These are phyloP conservation scores for Fomitopsis betulina DNA, from an alignment of 1,284 basidiomycete species.

Conservation along the genomic window DNA sequence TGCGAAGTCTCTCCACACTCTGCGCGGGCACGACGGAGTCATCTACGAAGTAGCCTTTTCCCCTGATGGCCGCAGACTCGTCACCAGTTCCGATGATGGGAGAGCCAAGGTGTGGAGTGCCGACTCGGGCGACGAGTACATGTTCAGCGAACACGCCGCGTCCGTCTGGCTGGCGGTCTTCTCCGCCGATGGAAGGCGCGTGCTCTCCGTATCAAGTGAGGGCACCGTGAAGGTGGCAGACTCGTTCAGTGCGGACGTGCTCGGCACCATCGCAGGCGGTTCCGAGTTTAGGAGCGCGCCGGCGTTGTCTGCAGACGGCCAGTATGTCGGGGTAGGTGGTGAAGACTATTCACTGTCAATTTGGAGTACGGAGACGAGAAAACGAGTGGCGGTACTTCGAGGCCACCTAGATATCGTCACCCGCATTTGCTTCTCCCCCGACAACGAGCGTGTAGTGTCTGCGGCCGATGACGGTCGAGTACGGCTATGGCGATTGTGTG, in stretches of 20 bases:
- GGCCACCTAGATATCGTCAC: constrained; percentile 2
- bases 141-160: constrained; percentile 13
- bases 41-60: constrained; percentile 20
- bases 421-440: constrained; percentile 2
- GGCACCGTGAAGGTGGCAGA: constrained; percentile 11
- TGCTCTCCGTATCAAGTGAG: constrained; percentile 15
- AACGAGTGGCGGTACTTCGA: neutral
- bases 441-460: neutral
- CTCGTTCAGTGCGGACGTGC: constrained; percentile 14
- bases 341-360: neutral
- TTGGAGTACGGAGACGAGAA: constrained; percentile 1
- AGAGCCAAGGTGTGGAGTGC: constrained; percentile 16
- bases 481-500: neutral
- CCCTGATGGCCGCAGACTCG: constrained; percentile 17
- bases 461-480: constrained; percentile 1
- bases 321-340: neutral
- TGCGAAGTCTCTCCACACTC: neutral
- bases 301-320: constrained; percentile 7
- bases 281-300: constrained; percentile 12
- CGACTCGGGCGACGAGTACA: constrained; percentile 15
- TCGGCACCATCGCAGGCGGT: constrained; percentile 11
- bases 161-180: constrained; percentile 15
- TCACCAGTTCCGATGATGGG: constrained; percentile 21
- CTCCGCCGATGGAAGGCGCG: constrained; percentile 10
- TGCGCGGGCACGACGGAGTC: constrained; percentile 12